These are phyloP conservation scores for Hypoxylon rickii DNA, from an alignment of 495 filamentous ascomycete genomes.

Conservation along the genomic window DNA sequence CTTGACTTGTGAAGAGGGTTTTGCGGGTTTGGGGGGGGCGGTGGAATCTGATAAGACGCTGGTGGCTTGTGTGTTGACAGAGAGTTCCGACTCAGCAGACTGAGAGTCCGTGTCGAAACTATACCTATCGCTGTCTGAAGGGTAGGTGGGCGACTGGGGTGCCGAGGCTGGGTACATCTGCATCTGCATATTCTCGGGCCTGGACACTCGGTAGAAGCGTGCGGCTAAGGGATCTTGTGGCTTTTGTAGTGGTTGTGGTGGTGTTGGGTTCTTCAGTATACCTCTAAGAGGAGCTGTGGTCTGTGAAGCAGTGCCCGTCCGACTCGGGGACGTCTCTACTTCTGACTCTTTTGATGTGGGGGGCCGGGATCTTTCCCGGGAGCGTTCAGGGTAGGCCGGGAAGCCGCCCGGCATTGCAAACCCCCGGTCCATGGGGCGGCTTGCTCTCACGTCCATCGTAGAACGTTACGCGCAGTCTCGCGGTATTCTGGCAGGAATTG, in stretches of 20 bases:
- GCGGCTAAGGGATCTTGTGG: conserved; percentile 36
- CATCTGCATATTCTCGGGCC: conserved; percentile 13
- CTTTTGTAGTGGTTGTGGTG: conserved; percentile 11
- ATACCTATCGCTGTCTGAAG: conserved; percentile 36
- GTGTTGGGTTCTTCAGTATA: conserved; percentile 38
- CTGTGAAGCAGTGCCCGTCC: conserved; percentile 25
- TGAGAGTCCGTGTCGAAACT: conserved; percentile 47
- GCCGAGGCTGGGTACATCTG: conserved; percentile 14
- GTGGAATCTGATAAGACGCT: conserved; percentile 42
- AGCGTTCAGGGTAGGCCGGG: conserved; percentile 27
- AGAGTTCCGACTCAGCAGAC: conserved; percentile 50
- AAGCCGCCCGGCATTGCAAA: conserved; percentile 38
- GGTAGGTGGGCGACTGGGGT: conserved; percentile 35
- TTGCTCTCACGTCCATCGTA: conserved; percentile 27
- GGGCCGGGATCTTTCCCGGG: conserved; percentile 31
- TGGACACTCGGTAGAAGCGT: conserved; percentile 37
- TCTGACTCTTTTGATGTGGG: conserved; percentile 31
- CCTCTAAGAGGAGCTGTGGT: conserved; percentile 29
- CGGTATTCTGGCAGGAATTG: conserved; percentile 34
- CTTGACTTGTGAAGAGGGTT: conserved; percentile 34
- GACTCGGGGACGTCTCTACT: conserved; percentile 29
- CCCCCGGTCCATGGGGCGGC: conserved; percentile 25
- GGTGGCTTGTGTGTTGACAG: conserved; percentile 51
- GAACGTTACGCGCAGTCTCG: conserved; percentile 6
- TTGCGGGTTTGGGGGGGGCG: conserved; percentile 35